Evolutionary conservation across 2,329 filamentous ascomycete species (phyloP), one percentile per base, ranked within the genome.

Genomic region (Epichloe sibirici): DNA sequence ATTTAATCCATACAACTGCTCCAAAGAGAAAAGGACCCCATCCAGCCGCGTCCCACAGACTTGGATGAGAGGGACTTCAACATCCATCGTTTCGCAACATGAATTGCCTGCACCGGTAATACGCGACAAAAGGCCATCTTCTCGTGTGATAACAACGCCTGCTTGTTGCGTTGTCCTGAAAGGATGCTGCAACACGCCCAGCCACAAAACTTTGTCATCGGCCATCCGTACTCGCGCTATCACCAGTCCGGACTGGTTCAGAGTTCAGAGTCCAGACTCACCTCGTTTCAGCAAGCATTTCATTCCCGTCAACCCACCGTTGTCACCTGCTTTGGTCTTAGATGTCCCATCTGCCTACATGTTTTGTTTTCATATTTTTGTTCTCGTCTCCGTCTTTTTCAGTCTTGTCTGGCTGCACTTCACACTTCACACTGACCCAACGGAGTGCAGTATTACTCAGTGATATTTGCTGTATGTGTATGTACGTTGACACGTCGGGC

Each of bases 41-140:
- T 53, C 45, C 45, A 45, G 49, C 55, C 56, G 51, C 51, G 51
- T 51, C 51, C 51, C 55, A 43, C 50, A 55, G 49, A 47, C 38
- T 46, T 49, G 40, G 49, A 37, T 46, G 47, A 51, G 43, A 51
- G 38, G 50, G 53, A 51, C 54, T 49, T 51, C 49, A 51, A 45
- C 46, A 48, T 51, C 51, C 47, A 34, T 48, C 44, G 23, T 28
- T 15, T 35, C 28, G 46, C 15, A 48, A 45, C 37, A 46, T n/a
- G 37, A 49, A 37, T 40, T 48, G 49, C 35, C n/a, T 13, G 45
- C 45, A 34, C n/a, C 17, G 23, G 3, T 31, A 3, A 31, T 9
- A 31, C 28, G 28, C 28, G 28, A 9, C 28, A 9, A 11, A 9
- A 11, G 9, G 28, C 28, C 28, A 45, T 35, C 6, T 45, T 40